Percentiles rank a stretch among this genome's conserved stretches.
Conservation (phyloP, 2,329 filamentous ascomycete genomes). For the Talaromyces sp. region DNA sequence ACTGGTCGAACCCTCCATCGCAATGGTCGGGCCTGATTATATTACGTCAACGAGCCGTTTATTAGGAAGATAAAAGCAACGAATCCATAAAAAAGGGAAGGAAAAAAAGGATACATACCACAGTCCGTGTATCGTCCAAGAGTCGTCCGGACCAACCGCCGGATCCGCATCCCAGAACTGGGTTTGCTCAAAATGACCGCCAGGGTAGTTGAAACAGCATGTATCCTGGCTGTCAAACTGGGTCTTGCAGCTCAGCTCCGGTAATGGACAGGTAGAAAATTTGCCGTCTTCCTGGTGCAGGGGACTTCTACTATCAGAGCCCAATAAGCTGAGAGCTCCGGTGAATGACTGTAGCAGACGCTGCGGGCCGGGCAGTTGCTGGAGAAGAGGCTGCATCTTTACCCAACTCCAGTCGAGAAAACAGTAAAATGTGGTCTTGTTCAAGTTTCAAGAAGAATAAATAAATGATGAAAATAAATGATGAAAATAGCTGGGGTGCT, state of each 20-base stretch:
- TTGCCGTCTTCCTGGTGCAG: conserved; percentile 2
- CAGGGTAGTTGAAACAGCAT: conserved; percentile 71
- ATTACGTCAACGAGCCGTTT: neutral
- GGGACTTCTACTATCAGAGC: conserved; percentile 12
- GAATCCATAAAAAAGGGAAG: neutral
- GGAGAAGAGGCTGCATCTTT: conserved; percentile 7
- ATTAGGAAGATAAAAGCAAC: neutral
- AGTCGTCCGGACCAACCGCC: conserved; percentile 60
- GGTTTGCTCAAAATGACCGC: conserved; percentile 67
- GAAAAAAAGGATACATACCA: conserved; percentile 39
- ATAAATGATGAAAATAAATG: neutral
- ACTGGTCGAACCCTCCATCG: conserved; percentile 64
- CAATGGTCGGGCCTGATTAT: conserved; percentile 58
- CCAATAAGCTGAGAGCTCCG: conserved; percentile 26
- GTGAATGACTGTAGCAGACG: conserved; percentile 29
- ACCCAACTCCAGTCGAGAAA: neutral
- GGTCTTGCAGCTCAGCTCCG: conserved; percentile 59
- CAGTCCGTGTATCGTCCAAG: conserved; percentile 71
- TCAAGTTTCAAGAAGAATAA: neutral
- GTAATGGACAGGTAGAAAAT: conserved; percentile 27
- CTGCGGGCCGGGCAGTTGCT: conserved; percentile 29
- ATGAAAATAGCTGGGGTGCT: neutral
- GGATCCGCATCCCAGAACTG: conserved; percentile 74
- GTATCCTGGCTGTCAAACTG: conserved; percentile 57
- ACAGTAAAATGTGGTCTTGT: neutral